Evolutionary conservation across 2,329 filamentous ascomycete species (phyloP).

Genomic region (Lecanicillium sp.): DNA sequence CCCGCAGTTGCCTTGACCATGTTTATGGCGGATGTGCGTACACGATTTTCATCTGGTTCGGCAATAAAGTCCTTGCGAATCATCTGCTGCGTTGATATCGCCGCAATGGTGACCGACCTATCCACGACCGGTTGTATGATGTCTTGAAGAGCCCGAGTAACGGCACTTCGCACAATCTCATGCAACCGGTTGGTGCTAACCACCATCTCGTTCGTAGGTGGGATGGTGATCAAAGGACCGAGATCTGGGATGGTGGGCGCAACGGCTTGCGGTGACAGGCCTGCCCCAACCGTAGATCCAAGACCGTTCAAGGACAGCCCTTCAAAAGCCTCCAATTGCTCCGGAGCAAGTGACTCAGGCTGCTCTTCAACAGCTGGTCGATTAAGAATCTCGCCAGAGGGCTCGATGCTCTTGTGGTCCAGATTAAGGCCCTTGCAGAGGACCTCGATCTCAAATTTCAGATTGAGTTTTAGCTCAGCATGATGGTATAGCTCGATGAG

Average conservation of each 20-base stretch:
- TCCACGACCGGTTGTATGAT: constrained; percentile 98
- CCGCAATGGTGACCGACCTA: constrained; percentile 93
- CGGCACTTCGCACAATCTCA: constrained; percentile 75
- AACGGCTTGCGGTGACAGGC: constrained; percentile 70
- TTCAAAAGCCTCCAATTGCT: constrained; percentile 73
- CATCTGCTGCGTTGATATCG: constrained; percentile 91
- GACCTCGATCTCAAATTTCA: constrained; percentile 98
- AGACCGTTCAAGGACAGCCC: constrained; percentile 72
- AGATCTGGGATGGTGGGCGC: constrained; percentile 79
- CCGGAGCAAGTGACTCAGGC: constrained; percentile 50
- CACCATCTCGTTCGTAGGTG: constrained; percentile 72
- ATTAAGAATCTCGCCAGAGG: constrained; percentile 77
- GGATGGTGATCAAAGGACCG: constrained; percentile 68
- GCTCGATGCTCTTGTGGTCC: constrained; percentile 88
- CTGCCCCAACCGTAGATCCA: constrained; percentile 57
- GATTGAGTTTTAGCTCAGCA: constrained; percentile 87
- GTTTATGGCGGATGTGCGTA: constrained; percentile 78
- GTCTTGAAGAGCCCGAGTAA: constrained; percentile 84
- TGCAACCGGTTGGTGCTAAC: constrained; percentile 59
- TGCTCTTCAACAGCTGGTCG: constrained; percentile 57
- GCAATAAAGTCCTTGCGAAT: constrained; percentile 95
- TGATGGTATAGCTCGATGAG: constrained; percentile 91
- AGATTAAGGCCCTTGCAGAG: constrained; percentile 85
- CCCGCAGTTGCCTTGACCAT: constrained; percentile 95
- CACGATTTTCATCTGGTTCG: constrained; percentile 79